Evolutionary conservation across 768 basidiomycete genomes (phyloP), one percentile per base, ranked within the genome.

Genomic region (Dacryopinax primogenitus): DNA sequence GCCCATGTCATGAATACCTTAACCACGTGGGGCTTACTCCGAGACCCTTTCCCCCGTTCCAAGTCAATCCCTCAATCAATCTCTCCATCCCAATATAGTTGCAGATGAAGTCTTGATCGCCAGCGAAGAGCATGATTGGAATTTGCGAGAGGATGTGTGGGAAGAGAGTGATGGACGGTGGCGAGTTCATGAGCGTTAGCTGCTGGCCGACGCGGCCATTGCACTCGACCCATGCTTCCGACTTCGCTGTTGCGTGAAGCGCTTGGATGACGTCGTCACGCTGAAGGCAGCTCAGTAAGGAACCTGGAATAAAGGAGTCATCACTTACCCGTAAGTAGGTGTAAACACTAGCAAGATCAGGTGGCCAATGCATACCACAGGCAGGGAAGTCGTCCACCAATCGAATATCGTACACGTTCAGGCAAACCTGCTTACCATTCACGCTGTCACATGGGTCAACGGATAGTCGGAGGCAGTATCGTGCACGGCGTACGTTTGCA

Each of bases 341-440:
- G 18, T 85, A 87, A 9, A 98, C 78, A 58, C 84, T 82, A 1
- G 79, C 74, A 61, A 98, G 84, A 71, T 93, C 91, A 34, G 86
- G 86, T 6, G 94, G 95, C 95, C 94, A 99, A 76, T 93, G 95
- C 92, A 95, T 90, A 1, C 95, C 96, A 74, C 96, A 99, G 0
- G 84, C 87, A 18, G 96, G 96, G 35, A 73, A 77, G 13, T 81
- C 81, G 72, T 99, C 96, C 64, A 89, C 85, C n/a, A 88, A 77
- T 28, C 96, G 88, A 15, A 97, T 83, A 72, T 99, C 96, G 70
- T 99, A 99, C 37, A 97, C 84, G 73, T 99, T 99, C 67, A 94
- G 77, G 73, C 96, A 99, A 76, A 85, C 86, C 30, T 80, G 76
- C 68, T 80, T 77, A 12, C 85, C 89, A 63, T 90, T 79, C 41